Conservation (phyloP, 164 flowering plant species). For the Kalanchoe fedtschenkoi region DNA sequence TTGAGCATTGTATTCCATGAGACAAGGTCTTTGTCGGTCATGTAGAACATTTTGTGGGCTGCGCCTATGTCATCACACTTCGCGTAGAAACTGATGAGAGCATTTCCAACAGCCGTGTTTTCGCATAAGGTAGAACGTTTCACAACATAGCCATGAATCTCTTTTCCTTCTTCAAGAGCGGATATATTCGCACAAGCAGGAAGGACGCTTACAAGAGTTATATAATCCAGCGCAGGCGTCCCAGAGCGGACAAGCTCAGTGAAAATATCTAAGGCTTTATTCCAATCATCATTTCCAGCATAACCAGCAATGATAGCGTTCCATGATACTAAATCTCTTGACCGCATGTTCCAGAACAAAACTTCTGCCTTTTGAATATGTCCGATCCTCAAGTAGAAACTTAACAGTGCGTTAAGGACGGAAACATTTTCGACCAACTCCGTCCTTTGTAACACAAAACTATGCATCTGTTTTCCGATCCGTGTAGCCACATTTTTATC, state of each 20-base stretch:
- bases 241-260: constrained; percentile 22
- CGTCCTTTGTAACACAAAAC: constrained; percentile 29
- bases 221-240: constrained; percentile 29
- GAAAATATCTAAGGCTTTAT: constrained; percentile 42
- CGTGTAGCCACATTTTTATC: constrained; percentile 17
- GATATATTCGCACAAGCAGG: constrained; percentile 49
- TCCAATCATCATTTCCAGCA: constrained; percentile 35
- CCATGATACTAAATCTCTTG: constrained; percentile 74
- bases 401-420: constrained; percentile 55
- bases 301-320: constrained; percentile 69
- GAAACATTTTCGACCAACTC: constrained; percentile 31
- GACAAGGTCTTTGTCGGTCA: constrained; percentile 42
- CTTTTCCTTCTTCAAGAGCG: constrained; percentile 31
- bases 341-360: constrained; percentile 37
- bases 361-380: constrained; percentile 34
- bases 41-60: constrained; percentile 36
- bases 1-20: constrained; percentile 84
- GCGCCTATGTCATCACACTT: constrained; percentile 34
- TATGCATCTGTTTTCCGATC: constrained; percentile 51
- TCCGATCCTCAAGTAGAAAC: constrained; percentile 59
- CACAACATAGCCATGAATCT: constrained; percentile 48
- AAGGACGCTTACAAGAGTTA: constrained; percentile 52
- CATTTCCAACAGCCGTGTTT: constrained; percentile 49
- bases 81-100: constrained; percentile 59
- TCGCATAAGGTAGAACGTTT: constrained; percentile 24